These are phyloP conservation scores for Colletotrichum sp. DNA, from an alignment of 2,329 filamentous ascomycete species.

Conservation along the genomic window DNA sequence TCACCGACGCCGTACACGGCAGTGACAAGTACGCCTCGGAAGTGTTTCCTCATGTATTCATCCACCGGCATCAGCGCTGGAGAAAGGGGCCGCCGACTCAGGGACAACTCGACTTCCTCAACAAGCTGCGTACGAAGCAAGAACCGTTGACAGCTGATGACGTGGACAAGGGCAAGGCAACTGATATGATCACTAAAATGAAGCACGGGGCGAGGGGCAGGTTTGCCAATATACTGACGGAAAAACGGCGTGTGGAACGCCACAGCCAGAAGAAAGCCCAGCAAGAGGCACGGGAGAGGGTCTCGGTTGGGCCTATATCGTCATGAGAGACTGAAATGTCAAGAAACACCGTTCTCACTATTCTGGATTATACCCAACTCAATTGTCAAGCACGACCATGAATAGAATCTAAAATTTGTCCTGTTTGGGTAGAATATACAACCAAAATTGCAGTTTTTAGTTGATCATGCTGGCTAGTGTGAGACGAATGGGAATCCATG, in stretches of 20 bases:
- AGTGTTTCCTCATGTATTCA: constrained; percentile 70
- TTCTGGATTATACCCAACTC: background rate
- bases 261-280: constrained; percentile 41
- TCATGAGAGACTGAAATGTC: background rate
- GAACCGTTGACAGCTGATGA: constrained; percentile 58
- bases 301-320: constrained; percentile 60
- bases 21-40: constrained; percentile 80
- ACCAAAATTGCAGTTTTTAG: background rate
- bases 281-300: constrained; percentile 49
- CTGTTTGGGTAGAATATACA: background rate
- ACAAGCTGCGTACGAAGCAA: constrained; percentile 63
- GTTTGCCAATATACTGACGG: constrained; percentile 58
- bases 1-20: constrained; percentile 80
- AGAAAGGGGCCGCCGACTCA: constrained; percentile 68
- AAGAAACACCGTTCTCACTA: background rate
- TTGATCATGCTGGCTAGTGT: background rate
- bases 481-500: background rate
- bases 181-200: constrained; percentile 91
- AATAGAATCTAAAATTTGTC: background rate
- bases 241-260: constrained; percentile 54
- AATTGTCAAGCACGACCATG: background rate
- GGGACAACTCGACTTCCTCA: constrained; percentile 72
- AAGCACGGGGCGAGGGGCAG: constrained; percentile 79
- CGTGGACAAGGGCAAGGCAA: constrained; percentile 80
- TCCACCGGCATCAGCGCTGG: constrained; percentile 73